These are phyloP conservation scores for Lotmaria passim DNA, from an alignment of 208 protist species.

Conservation along the genomic window DNA sequence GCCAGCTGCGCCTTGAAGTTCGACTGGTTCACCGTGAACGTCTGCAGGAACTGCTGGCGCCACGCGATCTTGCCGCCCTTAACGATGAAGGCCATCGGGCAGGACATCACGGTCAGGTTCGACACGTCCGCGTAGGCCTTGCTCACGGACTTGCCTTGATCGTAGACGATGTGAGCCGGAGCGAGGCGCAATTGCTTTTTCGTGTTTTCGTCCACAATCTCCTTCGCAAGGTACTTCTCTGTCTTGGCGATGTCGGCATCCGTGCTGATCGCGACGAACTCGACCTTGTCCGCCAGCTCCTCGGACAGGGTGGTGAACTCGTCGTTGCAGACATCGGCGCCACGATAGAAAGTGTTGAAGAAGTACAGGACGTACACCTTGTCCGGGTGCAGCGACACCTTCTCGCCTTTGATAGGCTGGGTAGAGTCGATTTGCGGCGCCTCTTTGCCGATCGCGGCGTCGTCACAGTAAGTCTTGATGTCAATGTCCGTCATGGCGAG, in stretches of 20 bases:
- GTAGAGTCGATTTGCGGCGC: slow-evolving; percentile 64
- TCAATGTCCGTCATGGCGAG: slow-evolving; percentile 82
- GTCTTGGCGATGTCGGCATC: slow-evolving; percentile 89
- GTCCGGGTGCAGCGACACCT: slow-evolving; percentile 47
- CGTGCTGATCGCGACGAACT: slow-evolving; percentile 89
- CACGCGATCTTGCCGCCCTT: slow-evolving; percentile 85
- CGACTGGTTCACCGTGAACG: slow-evolving; percentile 82
- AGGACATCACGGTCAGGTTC: slow-evolving; percentile 88
- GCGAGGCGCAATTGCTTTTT: slow-evolving; percentile 84
- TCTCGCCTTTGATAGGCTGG: slow-evolving; percentile 82
- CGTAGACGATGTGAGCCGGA: slow-evolving; percentile 80
- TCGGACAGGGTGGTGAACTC: slow-evolving; percentile 88
- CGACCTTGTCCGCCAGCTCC: slow-evolving; percentile 71
- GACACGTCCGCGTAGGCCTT: slow-evolving; percentile 78
- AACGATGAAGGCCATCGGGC: slow-evolving; percentile 90
- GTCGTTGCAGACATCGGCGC: slow-evolving; percentile 88
- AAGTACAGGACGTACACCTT: slow-evolving; percentile 92
- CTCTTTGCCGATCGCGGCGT: slow-evolving; percentile 69
- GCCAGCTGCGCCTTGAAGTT: slow-evolving; percentile 91
- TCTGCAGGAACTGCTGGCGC: slow-evolving; percentile 93
- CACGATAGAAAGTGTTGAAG: slow-evolving; percentile 93
- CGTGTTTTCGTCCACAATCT: slow-evolving; percentile 91
- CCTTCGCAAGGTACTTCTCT: slow-evolving; percentile 91
- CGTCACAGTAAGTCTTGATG: slow-evolving; percentile 89
- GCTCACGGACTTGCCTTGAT: slow-evolving; percentile 83